Percentiles rank a stretch among this genome's conserved stretches.
Evolutionary conservation across 1,284 basidiomycete genomes (phyloP).

Genomic region (Cryptococcus deneoformans): DNA sequence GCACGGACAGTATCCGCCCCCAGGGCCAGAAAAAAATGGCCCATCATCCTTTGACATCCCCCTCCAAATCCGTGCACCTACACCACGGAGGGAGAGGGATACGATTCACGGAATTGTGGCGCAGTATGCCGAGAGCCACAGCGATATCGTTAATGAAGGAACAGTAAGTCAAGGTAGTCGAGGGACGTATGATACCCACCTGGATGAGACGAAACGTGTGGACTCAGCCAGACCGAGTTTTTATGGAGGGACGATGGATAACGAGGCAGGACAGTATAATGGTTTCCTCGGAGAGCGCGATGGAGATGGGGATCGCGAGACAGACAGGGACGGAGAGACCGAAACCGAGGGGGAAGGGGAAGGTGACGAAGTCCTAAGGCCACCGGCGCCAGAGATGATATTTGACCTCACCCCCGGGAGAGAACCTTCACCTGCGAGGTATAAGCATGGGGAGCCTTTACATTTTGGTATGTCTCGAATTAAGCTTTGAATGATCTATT

Average conservation of each 20-base stretch:
- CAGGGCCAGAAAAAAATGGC: no score
- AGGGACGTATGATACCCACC: background rate
- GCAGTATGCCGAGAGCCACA: conserved; percentile 13
- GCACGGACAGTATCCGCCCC: no score
- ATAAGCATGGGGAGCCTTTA: conserved; percentile 79
- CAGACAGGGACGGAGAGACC: conserved; percentile 1
- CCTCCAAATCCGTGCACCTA: conserved; percentile 2
- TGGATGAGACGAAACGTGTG: no score
- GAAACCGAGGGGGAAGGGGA: background rate
- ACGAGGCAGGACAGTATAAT: background rate
- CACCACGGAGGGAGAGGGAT: conserved; percentile 18
- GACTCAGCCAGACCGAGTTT: no score
- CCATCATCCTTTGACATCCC: no score
- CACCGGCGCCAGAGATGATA: background rate
- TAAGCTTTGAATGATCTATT: background rate
- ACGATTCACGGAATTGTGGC: conserved; percentile 34
- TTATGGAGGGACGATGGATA: conserved; percentile 2
- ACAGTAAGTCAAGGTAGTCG: conserved; percentile 4
- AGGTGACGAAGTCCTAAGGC: background rate
- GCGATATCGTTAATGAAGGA: background rate
- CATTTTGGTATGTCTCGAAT: conserved; percentile 54
- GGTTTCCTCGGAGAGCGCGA: conserved; percentile 9
- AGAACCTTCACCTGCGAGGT: conserved; percentile 64
- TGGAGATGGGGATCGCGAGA: background rate
- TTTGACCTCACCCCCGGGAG: conserved; percentile 53